A percentile compares a stretch with the other conserved stretches of the same genome.
phyloP scores from a whole-genome alignment of 2,329 filamentous ascomycete genomes.

The Fusarium sp. region DNA sequence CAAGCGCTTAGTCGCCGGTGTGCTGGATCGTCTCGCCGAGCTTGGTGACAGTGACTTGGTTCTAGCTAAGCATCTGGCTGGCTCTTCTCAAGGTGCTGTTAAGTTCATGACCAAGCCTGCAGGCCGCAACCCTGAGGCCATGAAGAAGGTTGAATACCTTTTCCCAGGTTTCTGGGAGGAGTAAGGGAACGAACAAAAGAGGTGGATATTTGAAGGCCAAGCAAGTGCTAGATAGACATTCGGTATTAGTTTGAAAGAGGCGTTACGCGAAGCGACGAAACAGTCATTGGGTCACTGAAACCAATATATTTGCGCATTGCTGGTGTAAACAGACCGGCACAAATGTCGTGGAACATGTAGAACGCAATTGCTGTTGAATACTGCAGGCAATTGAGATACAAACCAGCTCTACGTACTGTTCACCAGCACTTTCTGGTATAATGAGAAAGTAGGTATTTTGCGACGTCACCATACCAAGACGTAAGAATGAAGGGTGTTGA shows the following conservation, averaged over 20 bases:
- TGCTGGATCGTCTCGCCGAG: constrained; percentile 85
- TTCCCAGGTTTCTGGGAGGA: constrained; percentile 82
- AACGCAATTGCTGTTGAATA: constrained; percentile 8
- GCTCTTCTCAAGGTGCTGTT: constrained; percentile 79
- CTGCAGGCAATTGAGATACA: constrained; percentile 4
- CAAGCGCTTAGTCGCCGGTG: constrained; percentile 82
- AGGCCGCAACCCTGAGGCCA: constrained; percentile 77
- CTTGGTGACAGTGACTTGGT: constrained; percentile 81
- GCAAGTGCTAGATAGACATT: constrained; percentile 11
- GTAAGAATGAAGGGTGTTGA: constrained; percentile 36
- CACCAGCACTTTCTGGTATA: constrained; percentile 8
- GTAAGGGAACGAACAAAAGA: constrained; percentile 13
- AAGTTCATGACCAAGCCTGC: constrained; percentile 83
- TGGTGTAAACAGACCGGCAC: not conserved
- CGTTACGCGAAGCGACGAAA: constrained; percentile 22
- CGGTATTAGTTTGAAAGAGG: constrained; percentile 18
- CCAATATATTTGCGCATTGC: not conserved
- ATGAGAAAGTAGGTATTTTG: constrained; percentile 1
- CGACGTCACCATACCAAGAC: constrained; percentile 7
- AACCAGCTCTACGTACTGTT: constrained; percentile 2
- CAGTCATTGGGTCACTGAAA: constrained; percentile 6
- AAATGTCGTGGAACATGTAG: not conserved
- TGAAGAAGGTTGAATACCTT: constrained; percentile 84
- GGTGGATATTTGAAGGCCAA: not conserved
- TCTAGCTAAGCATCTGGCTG: constrained; percentile 82